Evolutionary conservation across 768 basidiomycete genomes (phyloP).

Genomic region (Leccinellum rugosiceps): DNA sequence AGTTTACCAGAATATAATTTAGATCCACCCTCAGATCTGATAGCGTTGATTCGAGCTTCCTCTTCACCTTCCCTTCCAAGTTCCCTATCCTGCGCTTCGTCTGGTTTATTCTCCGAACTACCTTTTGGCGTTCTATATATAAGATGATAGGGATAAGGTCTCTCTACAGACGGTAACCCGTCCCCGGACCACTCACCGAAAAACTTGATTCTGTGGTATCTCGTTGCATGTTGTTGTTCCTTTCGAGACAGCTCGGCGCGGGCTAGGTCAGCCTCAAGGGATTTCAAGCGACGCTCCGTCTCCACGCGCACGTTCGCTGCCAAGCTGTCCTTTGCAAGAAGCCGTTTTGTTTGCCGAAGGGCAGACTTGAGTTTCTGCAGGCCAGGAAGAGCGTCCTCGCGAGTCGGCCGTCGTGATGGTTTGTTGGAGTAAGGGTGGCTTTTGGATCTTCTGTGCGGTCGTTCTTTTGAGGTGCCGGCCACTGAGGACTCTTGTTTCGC

Average conservation of each 20-base stretch:
- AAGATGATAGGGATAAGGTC: background rate
- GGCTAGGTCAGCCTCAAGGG: slow-evolving; percentile 70
- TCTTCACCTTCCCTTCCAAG: slow-evolving; percentile 34
- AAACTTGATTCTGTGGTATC: slow-evolving; percentile 92
- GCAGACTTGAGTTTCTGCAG: slow-evolving; percentile 85
- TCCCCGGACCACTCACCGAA: slow-evolving; percentile 57
- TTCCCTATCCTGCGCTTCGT: slow-evolving; percentile 52
- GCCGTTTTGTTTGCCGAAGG: slow-evolving; percentile 75
- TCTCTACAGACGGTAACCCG: background rate
- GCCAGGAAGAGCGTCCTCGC: slow-evolving; percentile 45
- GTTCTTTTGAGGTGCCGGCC: slow-evolving; percentile 14
- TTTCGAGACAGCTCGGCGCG: slow-evolving; percentile 60
- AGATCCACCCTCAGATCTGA: slow-evolving; percentile 76
- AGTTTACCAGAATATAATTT: slow-evolving; percentile 80
- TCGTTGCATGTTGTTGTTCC: slow-evolving; percentile 68
- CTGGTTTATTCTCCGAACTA: slow-evolving; percentile 72
- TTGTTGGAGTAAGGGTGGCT: slow-evolving; percentile 14
- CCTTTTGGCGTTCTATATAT: slow-evolving; percentile 85
- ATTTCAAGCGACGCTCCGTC: slow-evolving; percentile 74
- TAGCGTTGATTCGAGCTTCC: slow-evolving; percentile 47
- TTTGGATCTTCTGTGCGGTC: slow-evolving; percentile 10
- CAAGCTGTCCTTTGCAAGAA: slow-evolving; percentile 82
- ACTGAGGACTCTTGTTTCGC: slow-evolving; percentile 3
- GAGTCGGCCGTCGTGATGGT: background rate
- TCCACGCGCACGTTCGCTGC: slow-evolving; percentile 82